These are phyloP conservation scores for Eimeria brunetti DNA, from an alignment of 169 alveolate species.

Conservation along the genomic window DNA sequence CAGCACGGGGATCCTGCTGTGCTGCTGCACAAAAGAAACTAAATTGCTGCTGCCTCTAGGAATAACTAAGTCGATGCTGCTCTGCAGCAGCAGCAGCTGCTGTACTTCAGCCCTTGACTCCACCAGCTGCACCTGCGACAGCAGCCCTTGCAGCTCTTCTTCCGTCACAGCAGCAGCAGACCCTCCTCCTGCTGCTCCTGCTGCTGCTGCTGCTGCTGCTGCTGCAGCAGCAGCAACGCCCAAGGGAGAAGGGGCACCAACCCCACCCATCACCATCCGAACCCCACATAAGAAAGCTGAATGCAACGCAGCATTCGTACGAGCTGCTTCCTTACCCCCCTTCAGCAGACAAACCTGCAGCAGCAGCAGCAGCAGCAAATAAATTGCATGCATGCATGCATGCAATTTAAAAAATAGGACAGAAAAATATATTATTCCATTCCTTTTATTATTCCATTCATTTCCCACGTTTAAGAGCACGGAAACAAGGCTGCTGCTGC, in stretches of 20 bases:
- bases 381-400: too few species aligned
- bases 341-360: constrained; percentile 45
- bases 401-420: background rate
- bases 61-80: constrained; percentile 86
- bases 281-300: constrained; percentile 42
- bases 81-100: constrained; percentile 82
- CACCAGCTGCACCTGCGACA: constrained; percentile 77
- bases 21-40: constrained; percentile 82
- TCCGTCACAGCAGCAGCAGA: constrained; percentile 2
- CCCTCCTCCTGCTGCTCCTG: too few species aligned
- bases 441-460: background rate
- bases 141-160: background rate
- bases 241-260: too few species aligned
- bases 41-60: constrained; percentile 87
- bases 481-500: background rate
- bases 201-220: too few species aligned
- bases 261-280: background rate
- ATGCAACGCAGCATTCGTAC: constrained; percentile 32
- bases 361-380: background rate
- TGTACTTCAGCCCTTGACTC: constrained; percentile 84
- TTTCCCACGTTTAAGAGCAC: background rate
- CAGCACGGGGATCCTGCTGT: constrained; percentile 85
- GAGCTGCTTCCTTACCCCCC: constrained; percentile 71
- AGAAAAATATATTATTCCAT: background rate
- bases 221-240: too few species aligned